Percentiles rank a stretch among this genome's conserved stretches.
These are phyloP conservation scores for Apiotrichum veenhuisii DNA, from an alignment of 1,284 basidiomycete genomes.

Conservation along the genomic window DNA sequence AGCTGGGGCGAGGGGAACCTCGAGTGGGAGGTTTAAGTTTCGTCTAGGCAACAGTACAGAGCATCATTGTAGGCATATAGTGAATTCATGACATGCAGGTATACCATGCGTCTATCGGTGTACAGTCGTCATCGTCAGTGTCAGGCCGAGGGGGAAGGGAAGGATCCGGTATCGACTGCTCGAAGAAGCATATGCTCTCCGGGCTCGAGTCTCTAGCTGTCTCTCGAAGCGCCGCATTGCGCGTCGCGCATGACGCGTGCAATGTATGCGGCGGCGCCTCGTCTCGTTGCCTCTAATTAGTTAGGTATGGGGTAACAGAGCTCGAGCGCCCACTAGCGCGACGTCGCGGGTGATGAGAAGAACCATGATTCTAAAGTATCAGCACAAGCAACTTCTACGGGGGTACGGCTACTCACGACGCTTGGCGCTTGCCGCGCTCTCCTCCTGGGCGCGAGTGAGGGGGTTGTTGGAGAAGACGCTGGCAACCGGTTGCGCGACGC, in stretches of 20 bases:
- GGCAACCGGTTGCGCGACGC: slow-evolving; percentile 49
- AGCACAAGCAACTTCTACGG: slow-evolving; percentile 30
- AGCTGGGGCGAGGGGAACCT: slow-evolving; percentile 36
- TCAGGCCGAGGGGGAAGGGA: too few species aligned
- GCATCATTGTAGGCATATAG: not conserved
- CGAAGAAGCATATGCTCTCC: too few species aligned
- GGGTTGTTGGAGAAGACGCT: slow-evolving; percentile 13
- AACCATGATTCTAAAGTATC: slow-evolving; percentile 17
- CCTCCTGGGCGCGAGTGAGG: slow-evolving; percentile 46
- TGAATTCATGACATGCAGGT: slow-evolving; percentile 2
- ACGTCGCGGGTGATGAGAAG: slow-evolving; percentile 29
- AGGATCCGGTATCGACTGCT: too few species aligned
- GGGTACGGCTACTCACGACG: slow-evolving; percentile 6
- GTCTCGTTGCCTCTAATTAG: too few species aligned
- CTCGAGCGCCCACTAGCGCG: not conserved
- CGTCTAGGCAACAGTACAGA: too few species aligned
- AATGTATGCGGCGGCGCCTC: too few species aligned
- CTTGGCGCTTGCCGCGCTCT: slow-evolving; percentile 22
- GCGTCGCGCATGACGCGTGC: too few species aligned
- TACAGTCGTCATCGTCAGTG: slow-evolving; percentile 1
- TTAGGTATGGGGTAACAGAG: too few species aligned
- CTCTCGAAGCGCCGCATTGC: too few species aligned
- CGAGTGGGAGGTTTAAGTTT: slow-evolving; percentile 36
- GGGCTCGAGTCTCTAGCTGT: too few species aligned
- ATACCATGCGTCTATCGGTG: slow-evolving; percentile 4